Evolutionary conservation across 2,329 filamentous ascomycete genomes (phyloP), one percentile per base, ranked within the genome.

Genomic region (Chaetomiaceae sp.): DNA sequence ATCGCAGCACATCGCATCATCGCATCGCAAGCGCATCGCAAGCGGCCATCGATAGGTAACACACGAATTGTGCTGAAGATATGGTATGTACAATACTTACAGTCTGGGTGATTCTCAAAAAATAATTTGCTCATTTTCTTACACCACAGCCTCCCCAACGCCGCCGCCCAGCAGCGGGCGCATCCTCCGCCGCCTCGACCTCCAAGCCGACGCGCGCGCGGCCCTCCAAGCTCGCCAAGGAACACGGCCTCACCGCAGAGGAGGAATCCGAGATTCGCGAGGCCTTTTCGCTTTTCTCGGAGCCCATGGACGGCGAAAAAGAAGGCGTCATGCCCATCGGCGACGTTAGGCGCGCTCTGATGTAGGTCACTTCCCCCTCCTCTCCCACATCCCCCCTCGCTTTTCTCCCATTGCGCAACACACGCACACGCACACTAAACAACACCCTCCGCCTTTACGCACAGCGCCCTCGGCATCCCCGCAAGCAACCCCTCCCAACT

Each of bases 211-310:
- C 38, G 33, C 30, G 40, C 30, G 68, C 72, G 45, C 84, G 86
- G 52, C 81, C 81, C 60, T 95, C 90, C 49, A 94, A 89, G 65
- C 86, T 96, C 58, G 91, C 91, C 24, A 91, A 90, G 68, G 88
- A 95, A 62, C 83, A 96, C 75, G 84, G 89, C 65, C 81, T 97
- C 61, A 84, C 81, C 12, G 84, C 83, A 33, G 80, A 84, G 54
- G 85, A 96, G 68, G 91, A 97, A 68, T 76, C 78, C 56, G 89
- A 96, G 68, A 95, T 98, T 62, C 83, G 81, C 59, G 90, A 96
- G 66, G 90, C 90, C 12, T 97, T 93, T 65, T 74, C 78, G 18
- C 76, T 97, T 7, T 98, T 97, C 64, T 72, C 82, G 1, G 76
- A 84, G 56, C 79, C 83, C 29, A 79, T 79, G 65, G 75, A 81